phyloP scores from a whole-genome alignment of 2,329 filamentous ascomycete genomes.

The Ophiosphaerella korrae region DNA sequence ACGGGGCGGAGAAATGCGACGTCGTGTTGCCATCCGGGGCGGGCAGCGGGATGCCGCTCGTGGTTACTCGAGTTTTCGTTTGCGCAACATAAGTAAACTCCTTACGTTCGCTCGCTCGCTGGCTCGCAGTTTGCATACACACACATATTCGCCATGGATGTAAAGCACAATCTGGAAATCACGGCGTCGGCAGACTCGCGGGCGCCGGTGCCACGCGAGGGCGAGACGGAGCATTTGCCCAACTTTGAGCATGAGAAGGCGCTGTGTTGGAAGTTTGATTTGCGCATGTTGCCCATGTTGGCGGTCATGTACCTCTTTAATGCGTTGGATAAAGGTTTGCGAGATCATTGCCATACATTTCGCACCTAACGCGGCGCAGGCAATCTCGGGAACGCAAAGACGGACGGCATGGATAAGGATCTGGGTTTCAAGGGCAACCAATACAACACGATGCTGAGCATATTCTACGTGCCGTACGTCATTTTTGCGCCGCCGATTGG shows the following conservation, averaged over 20 bases:
- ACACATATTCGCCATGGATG: not conserved
- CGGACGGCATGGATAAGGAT: constrained; percentile 55
- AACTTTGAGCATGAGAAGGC: constrained; percentile 44
- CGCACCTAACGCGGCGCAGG: constrained; percentile 29
- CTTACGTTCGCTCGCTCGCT: too few species aligned
- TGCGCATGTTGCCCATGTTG: constrained; percentile 61
- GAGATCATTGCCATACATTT: not conserved
- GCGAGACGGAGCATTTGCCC: constrained; percentile 40
- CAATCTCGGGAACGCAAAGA: constrained; percentile 52
- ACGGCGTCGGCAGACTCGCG: constrained; percentile 33
- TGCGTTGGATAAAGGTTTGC: constrained; percentile 31
- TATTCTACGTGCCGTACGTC: constrained; percentile 79
- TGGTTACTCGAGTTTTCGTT: too few species aligned
- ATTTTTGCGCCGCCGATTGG: constrained; percentile 69
- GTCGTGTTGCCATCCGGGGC: constrained; percentile 1
- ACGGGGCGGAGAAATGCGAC: constrained; percentile 20
- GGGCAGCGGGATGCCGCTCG: too few species aligned
- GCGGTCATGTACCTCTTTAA: constrained; percentile 67
- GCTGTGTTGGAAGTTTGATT: constrained; percentile 61
- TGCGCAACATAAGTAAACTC: not conserved
- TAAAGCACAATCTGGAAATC: constrained; percentile 35
- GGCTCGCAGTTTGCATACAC: not conserved
- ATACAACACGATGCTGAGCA: constrained; percentile 69
- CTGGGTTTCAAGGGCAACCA: constrained; percentile 65
- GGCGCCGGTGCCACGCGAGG: constrained; percentile 30